Base-by-base conservation (phyloP, 495 filamentous ascomycete species). In the Aspergillus taichungensis region DNA sequence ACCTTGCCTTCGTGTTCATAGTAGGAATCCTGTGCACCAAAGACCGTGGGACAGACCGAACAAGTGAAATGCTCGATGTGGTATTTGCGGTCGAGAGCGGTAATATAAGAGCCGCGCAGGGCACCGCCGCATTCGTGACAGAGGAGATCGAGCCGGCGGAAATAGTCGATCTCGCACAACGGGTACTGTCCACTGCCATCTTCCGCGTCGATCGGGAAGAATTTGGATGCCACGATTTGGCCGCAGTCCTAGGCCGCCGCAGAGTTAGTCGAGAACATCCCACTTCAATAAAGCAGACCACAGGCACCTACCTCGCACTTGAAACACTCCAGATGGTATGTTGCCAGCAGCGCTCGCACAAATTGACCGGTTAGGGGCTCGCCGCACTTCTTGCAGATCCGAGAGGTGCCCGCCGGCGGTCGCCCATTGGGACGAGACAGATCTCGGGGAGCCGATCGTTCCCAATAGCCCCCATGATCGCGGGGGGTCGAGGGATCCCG, bases 61-160 rank as follows among this genome's bases (percentile, higher is more conserved):
- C 94, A 99, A 28, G 94, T 99, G 60, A 99, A 99, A 66, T 99
- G 94, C 55, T 97, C 92, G 48, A 99, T 94, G 61, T 99, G 94
- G 59, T 97, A 99, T 65, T 99, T 99, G 40, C 86, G 84, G 50
- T 99, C 94, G 30, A 97, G 75, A 6, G 94, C 94, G 0, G 94
- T 99, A 52, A 99, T 99, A 59, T 99, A 99, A 13, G 94, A 97
- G 5, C 92, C 94, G 34, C 94, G 88, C 13, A 99, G 74, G 40
- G 94, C 94, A 38, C 88, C 88, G 49, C 88, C 88, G 64, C 94
- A 99, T 35, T 90, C 79, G 52, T 86, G 82, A 62, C 94, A 99
- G 14, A 99, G 69, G 24, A 99, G 75, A 46, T 90, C 87, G 9
- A 99, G 77, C 37, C 94, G 80, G 46, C 89, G 82, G 59, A 99